Conservation (phyloP, 495 filamentous ascomycete genomes). For the Penicillium chermesinum region DNA sequence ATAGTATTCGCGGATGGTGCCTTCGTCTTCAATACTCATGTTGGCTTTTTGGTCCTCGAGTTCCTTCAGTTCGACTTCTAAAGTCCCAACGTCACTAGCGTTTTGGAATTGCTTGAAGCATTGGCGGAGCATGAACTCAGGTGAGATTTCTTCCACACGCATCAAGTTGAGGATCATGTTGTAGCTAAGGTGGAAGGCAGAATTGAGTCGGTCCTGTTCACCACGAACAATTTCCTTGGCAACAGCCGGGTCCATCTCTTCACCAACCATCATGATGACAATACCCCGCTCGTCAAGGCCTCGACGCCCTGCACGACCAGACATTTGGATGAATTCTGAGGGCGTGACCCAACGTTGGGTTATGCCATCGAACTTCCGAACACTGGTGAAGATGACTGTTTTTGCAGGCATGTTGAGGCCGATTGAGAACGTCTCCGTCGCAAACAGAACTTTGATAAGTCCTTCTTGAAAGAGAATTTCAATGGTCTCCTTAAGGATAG, state of each 20-base stretch:
- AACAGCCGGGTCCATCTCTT: slow-evolving; percentile 89
- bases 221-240: slow-evolving; percentile 94
- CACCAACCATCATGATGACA: slow-evolving; percentile 98
- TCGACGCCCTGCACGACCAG: slow-evolving; percentile 89
- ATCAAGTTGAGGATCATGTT: slow-evolving; percentile 98
- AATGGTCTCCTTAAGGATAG: slow-evolving; percentile 96
- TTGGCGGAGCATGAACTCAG: slow-evolving; percentile 92
- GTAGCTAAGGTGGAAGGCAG: slow-evolving; percentile 96
- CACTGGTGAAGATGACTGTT: slow-evolving; percentile 95
- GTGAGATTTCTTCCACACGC: slow-evolving; percentile 91
- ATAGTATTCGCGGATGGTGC: slow-evolving; percentile 86
- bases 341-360: slow-evolving; percentile 79
- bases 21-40: slow-evolving; percentile 77
- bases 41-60: slow-evolving; percentile 66
- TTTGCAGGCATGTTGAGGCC: slow-evolving; percentile 99
- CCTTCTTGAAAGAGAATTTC: slow-evolving; percentile 98
- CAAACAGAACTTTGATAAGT: slow-evolving; percentile 95
- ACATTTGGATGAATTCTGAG: slow-evolving; percentile 98
- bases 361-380: slow-evolving; percentile 91
- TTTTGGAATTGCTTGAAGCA: slow-evolving; percentile 99
- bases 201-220: slow-evolving; percentile 93
- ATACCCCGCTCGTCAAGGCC: slow-evolving; percentile 97
- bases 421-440: slow-evolving; percentile 97
- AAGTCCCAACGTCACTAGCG: slow-evolving; percentile 69
- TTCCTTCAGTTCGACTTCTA: slow-evolving; percentile 74